Conservation (phyloP, 306 rosid genomes). For the Canavalia ensiformis region DNA sequence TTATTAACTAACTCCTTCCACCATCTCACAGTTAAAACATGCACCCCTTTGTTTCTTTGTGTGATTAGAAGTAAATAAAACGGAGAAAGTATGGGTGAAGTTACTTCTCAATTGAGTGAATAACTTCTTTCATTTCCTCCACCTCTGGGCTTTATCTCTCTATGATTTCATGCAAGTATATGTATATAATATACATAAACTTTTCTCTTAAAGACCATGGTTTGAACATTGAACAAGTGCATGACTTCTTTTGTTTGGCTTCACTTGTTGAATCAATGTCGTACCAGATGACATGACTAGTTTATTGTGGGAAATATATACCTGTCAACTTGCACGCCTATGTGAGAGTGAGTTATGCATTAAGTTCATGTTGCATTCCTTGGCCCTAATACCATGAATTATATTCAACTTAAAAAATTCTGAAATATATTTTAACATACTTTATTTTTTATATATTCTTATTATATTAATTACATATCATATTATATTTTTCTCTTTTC, state of each 20-base stretch:
- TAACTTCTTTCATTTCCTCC: neutral
- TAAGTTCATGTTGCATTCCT: neutral
- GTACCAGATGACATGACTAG: neutral
- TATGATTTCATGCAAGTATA: neutral
- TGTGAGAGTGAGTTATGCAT: conserved; percentile 9
- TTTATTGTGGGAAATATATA: neutral
- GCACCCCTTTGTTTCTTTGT: neutral
- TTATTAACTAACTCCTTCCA: neutral
- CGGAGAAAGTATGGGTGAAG: neutral
- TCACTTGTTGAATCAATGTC: neutral
- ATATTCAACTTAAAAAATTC: too few relatives aligned
- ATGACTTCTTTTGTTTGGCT: neutral
- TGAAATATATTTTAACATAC: too few relatives aligned
- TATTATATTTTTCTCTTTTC: too few relatives aligned
- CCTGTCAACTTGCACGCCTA: neutral
- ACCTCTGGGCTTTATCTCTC: neutral
- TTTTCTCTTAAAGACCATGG: neutral
- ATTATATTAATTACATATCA: too few relatives aligned
- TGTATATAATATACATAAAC: neutral
- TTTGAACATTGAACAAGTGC: conserved; percentile 1
- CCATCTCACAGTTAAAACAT: neutral
- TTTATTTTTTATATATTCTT: too few relatives aligned
- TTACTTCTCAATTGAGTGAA: neutral
- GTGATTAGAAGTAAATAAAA: conserved; percentile 18
- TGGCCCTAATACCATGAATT: neutral